Evolutionary conservation across 306 rosid species (phyloP).

Genomic region (Ceratonia siliqua): DNA sequence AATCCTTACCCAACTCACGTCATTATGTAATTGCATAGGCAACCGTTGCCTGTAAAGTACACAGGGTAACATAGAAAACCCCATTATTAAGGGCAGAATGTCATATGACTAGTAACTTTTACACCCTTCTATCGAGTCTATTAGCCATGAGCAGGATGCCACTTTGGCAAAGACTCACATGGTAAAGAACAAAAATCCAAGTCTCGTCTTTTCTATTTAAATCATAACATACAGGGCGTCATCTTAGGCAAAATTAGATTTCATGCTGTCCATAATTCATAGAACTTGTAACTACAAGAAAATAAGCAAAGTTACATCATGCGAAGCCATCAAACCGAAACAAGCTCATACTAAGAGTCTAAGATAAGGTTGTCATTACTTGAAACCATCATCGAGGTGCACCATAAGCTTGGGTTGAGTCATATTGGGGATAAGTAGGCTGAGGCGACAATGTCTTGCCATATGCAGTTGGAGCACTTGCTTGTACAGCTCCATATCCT

Average conservation of each 20-base stretch:
- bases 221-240: too few species aligned
- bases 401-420: constrained; percentile 74
- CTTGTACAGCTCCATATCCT: constrained; percentile 62
- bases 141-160: too few species aligned
- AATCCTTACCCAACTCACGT: too few species aligned
- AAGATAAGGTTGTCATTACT: neutral
- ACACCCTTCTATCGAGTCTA: too few species aligned
- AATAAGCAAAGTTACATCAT: constrained; percentile 34
- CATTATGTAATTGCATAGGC: too few species aligned
- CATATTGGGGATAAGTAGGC: constrained; percentile 88
- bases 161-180: too few species aligned
- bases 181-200: too few species aligned
- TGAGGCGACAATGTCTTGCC: constrained; percentile 84
- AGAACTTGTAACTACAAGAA: constrained; percentile 35
- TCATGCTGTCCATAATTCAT: constrained; percentile 17
- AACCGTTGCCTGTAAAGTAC: too few species aligned
- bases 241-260: neutral
- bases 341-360: constrained; percentile 31
- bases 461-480: constrained; percentile 61
- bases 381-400: constrained; percentile 59
- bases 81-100: too few species aligned
- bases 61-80: too few species aligned
- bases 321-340: constrained; percentile 22
- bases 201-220: too few species aligned
- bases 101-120: too few species aligned